Conservation (phyloP, 495 filamentous ascomycete species). For the Xylaria grammica region DNA sequence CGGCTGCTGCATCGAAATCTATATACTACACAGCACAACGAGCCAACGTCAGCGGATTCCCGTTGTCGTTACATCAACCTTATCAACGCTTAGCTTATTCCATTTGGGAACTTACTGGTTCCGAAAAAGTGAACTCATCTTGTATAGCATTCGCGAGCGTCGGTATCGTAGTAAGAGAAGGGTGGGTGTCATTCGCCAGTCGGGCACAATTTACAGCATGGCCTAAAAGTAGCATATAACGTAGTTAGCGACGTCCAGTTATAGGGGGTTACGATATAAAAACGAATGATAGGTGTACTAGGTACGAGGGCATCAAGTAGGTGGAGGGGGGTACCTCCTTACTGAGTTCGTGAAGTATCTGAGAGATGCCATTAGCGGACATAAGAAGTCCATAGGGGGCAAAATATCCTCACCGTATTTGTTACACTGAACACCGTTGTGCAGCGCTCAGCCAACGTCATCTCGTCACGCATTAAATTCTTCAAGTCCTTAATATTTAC, state of each 20-base stretch:
- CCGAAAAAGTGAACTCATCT: neutral
- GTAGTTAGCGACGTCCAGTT: no score
- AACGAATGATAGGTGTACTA: no score
- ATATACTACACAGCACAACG: neutral
- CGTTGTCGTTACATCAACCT: neutral
- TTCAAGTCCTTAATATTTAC: neutral
- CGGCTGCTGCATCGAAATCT: neutral
- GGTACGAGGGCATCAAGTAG: no score
- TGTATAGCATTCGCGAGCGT: no score
- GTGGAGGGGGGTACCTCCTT: neutral
- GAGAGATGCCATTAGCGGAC: neutral
- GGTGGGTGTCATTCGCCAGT: neutral
- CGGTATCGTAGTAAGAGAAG: neutral
- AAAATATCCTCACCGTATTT: neutral
- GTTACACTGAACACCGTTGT: neutral
- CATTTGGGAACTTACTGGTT: constrained; percentile 4
- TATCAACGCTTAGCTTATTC: neutral
- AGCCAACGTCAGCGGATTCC: neutral
- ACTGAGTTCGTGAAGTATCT: constrained; percentile 19
- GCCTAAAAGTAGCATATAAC: neutral
- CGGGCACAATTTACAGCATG: neutral
- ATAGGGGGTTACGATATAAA: neutral
- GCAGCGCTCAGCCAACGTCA: constrained; percentile 14
- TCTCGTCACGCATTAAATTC: neutral
- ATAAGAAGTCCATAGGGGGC: neutral